These are phyloP conservation scores for Eucalyptus coolabah DNA, from an alignment of 345 rosid genomes.

Conservation along the genomic window DNA sequence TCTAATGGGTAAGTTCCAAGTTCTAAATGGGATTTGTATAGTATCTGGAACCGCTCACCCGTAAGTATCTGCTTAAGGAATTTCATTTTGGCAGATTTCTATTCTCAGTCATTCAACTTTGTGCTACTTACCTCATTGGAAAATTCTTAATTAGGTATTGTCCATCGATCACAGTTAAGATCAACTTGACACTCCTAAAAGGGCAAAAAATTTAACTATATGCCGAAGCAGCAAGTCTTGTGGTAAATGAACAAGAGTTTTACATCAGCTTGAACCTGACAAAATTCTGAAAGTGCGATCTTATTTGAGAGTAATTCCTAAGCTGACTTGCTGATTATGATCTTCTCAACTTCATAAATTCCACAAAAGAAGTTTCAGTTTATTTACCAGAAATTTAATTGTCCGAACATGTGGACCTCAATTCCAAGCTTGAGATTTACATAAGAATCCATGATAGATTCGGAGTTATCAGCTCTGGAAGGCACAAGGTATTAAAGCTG, in stretches of 20 bases:
- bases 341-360: neutral
- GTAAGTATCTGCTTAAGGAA: neutral
- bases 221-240: neutral
- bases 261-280: neutral
- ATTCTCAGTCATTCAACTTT: neutral
- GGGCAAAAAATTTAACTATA: neutral
- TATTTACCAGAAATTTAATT: neutral
- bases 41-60: accelerated
- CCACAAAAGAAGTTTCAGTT: neutral
- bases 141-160: neutral
- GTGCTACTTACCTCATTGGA: neutral
- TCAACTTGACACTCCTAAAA: neutral
- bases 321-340: neutral
- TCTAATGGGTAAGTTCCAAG: too few species aligned
- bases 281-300: neutral
- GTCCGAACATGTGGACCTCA: neutral
- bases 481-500: neutral
- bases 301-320: neutral
- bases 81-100: neutral
- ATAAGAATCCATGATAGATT: neutral
- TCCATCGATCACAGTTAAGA: neutral
- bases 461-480: neutral
- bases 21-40: too few species aligned
- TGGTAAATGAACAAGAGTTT: neutral
- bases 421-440: neutral